Evolutionary conservation across 2,329 filamentous ascomycete species (phyloP), one percentile per base, ranked within the genome.

Genomic region (Sporothrix inflata): DNA sequence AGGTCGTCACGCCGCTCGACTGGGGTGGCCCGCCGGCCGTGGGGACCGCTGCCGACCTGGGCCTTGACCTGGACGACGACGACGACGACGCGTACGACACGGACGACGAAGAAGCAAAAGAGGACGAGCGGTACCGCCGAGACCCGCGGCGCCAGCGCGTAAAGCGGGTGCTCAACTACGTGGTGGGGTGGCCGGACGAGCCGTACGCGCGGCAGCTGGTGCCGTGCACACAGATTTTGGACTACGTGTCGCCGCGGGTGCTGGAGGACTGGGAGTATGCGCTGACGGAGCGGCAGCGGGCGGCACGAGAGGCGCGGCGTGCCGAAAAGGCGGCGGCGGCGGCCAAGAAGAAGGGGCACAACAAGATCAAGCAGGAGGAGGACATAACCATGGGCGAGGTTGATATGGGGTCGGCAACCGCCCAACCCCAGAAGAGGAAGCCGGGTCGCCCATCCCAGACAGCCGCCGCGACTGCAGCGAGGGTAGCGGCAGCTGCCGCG

Each of bases 261-360:
- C 75, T 89, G 3, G 89, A 91, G 77, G 83, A 88, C 0, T 91
- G 85, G 81, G 88, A 90, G 74, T 84, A 83, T 70, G 77, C 80
- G 1, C 79, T 82, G 16, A 82, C 83, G 67, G 79, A 84, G 27
- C 78, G 82, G 24, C 84, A 85, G n/a, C 77, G 80, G 7, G 49
- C 4, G 21, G 19, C 40, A 14, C 47, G 47, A 4, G 53, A 63
- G 19, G 53, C 38, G 14, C 40, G 19, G 8, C n/a, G 9, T 30
- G n/a, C 55, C 11, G 61, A 38, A 3, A 66, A 66, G 12, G 49
- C 24, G 40, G 60, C 45, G 34, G 49, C 11, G n/a, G 24, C n/a
- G 67, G 42, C 40, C 42, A 51, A 63, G 42, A 51, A 34, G n/a
- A 51, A 51, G 30, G 69, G 24, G 63, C 4, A n/a, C 21, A n/a